Evolutionary conservation across 257 asterid species (phyloP), one percentile per base, ranked within the genome.

Genomic region (Ocimum tenuiflorum): DNA sequence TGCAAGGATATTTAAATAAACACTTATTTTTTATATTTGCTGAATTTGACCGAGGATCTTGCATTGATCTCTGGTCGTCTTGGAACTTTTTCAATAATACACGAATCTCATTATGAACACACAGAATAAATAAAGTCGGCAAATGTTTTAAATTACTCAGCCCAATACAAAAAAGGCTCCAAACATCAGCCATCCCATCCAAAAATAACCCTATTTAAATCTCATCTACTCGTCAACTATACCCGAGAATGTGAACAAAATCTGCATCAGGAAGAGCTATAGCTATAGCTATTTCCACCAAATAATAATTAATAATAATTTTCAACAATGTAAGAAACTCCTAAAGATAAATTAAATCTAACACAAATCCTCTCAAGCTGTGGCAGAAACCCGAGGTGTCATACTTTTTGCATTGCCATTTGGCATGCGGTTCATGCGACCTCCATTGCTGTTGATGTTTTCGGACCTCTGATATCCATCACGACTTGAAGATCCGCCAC

Each of bases 391-490:
- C 6, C 86, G 65, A 14, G 87, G 91, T 1, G 83, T 65, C 70
- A 61, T 76, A 59, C 59, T 75, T 55, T 75, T 89, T 9, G 88
- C 70, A 41, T 70, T 73, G 36, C 88, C 89, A 61, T 87, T 77
- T 63, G 83, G 65, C 69, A 83, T 57, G 61, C 88, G 86, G 54
- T 70, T 82, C 74, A 62, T 18, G 14, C 87, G 86, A 19, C 80
- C 82, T n/a, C 81, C 80, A 45, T 74, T 78, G 62, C 66, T 70
- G 11, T 48, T 70, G 36, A 52, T 1, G 45, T 69, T 75, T 29
- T 83, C 94, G n/a, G 85, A 43, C 69, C 88, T 77, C 41, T 79
- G 87, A 58, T 84, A 82, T 20, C 88, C 95, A 47, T 88, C 94
- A 2, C 89, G 87, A 45, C 72, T 82, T 22, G 81, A 62, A 13